Percentiles rank a stretch among this genome's conserved stretches.
Evolutionary conservation across 306 rosid species (phyloP).

Genomic region (Alnus rubra): DNA sequence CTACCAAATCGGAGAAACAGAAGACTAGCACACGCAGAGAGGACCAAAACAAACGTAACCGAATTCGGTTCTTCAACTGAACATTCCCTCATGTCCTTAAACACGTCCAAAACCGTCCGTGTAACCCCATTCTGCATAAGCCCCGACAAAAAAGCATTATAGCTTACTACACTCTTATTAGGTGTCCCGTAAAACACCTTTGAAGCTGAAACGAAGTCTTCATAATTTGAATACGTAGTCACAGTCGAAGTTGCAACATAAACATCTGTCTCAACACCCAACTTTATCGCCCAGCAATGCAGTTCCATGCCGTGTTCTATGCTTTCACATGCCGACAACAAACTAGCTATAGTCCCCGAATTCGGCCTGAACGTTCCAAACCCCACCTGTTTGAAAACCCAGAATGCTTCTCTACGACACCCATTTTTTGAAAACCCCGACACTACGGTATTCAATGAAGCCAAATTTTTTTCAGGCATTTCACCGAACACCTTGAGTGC

Average conservation of each 20-base stretch:
- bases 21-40: conserved; percentile 59
- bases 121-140: conserved; percentile 52
- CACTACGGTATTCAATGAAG: conserved; percentile 51
- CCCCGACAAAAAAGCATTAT: conserved; percentile 66
- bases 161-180: conserved; percentile 58
- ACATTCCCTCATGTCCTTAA: conserved; percentile 48
- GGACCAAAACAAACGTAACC: conserved; percentile 55
- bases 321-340: conserved; percentile 37
- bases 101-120: conserved; percentile 46
- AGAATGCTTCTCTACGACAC: conserved; percentile 35
- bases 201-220: conserved; percentile 37
- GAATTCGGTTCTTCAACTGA: conserved; percentile 34
- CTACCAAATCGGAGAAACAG: conserved; percentile 43
- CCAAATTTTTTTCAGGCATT: conserved; percentile 54
- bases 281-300: conserved; percentile 64
- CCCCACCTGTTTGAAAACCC: conserved; percentile 32
- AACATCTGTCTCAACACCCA: conserved; percentile 61
- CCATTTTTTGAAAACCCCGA: conserved; percentile 58
- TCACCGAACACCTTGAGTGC: conserved; percentile 61
- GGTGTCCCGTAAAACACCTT: conserved; percentile 52
- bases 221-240: conserved; percentile 50
- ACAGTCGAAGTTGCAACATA: conserved; percentile 62
- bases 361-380: conserved; percentile 43
- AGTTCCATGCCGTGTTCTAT: conserved; percentile 33
- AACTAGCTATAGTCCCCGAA: conserved; percentile 55